These are phyloP conservation scores for Tetrapisispora taiwanensis DNA, from an alignment of 805 yeast species.

Conservation along the genomic window DNA sequence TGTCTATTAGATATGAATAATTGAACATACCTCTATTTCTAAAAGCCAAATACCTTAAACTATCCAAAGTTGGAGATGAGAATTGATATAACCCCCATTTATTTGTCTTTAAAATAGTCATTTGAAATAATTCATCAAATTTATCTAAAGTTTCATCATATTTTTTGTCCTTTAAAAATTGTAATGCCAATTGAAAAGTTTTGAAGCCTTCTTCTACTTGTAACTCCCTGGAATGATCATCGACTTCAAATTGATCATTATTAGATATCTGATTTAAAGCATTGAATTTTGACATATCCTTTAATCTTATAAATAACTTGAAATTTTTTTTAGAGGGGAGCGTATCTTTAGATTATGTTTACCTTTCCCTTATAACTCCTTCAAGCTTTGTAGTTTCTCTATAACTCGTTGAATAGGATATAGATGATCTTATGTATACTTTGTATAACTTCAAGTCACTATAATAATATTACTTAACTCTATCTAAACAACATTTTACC, in stretches of 20 bases:
- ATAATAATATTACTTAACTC: no score
- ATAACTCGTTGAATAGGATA: no score
- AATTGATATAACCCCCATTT: slow-evolving; percentile 29
- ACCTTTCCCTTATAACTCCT: no score
- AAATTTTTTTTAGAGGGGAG: no score
- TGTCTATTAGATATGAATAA: slow-evolving; percentile 31
- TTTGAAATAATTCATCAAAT: slow-evolving; percentile 54
- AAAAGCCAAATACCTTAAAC: slow-evolving; percentile 64
- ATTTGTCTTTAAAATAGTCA: slow-evolving; percentile 52
- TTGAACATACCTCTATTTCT: slow-evolving; percentile 74
- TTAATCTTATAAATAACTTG: background rate
- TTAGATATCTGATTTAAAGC: slow-evolving; percentile 76
- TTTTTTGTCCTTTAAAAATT: slow-evolving; percentile 42
- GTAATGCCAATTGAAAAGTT: slow-evolving; percentile 61
- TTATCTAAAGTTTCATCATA: slow-evolving; percentile 40
- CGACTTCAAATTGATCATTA: slow-evolving; percentile 57
- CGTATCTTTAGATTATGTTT: no score
- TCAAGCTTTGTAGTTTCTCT: no score
- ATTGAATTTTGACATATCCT: slow-evolving; percentile 51
- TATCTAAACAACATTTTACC: no score
- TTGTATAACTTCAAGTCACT: no score
- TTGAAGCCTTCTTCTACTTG: slow-evolving; percentile 81
- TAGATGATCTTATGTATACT: no score
- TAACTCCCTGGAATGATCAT: slow-evolving; percentile 83
- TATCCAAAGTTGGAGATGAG: slow-evolving; percentile 57